phyloP scores from a whole-genome alignment of 768 basidiomycete genomes.

The Tylopilus felleus region DNA sequence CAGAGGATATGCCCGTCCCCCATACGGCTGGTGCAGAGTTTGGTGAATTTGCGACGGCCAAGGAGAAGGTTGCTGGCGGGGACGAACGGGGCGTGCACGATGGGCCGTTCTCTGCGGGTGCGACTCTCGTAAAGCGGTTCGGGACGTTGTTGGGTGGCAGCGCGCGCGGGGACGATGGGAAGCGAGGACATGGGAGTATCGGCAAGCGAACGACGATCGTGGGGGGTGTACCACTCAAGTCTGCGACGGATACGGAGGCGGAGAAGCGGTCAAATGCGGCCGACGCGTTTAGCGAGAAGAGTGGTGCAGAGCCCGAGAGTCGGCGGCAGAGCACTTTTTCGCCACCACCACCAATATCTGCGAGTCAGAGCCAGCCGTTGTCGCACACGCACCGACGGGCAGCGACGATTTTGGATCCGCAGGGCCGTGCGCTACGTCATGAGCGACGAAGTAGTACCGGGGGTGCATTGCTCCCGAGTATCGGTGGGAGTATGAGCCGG shows the following conservation, averaged over 20 bases:
- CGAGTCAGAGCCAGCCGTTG: conserved; percentile 54
- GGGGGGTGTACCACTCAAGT: conserved; percentile 37
- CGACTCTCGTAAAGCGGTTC: conserved; percentile 75
- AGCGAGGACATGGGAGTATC: conserved; percentile 35
- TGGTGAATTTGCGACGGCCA: conserved; percentile 46
- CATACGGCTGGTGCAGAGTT: conserved; percentile 68
- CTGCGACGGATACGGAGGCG: conserved; percentile 35
- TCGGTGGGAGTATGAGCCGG: conserved; percentile 61
- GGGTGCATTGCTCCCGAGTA: conserved; percentile 46
- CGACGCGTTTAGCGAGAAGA: conserved; percentile 21
- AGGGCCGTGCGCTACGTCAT: conserved; percentile 58
- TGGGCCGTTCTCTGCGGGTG: conserved; percentile 50
- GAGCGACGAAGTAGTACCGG: conserved; percentile 78
- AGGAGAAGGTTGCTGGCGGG: conserved; percentile 25
- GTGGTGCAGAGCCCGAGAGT: conserved; percentile 20
- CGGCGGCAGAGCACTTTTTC: conserved; percentile 23
- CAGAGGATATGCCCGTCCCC: conserved; percentile 40
- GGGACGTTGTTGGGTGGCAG: conserved; percentile 57
- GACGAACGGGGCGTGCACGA: conserved; percentile 26
- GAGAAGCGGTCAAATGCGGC: conserved; percentile 28
- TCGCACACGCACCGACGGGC: conserved; percentile 66
- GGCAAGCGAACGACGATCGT: conserved; percentile 52
- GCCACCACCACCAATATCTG: conserved; percentile 33
- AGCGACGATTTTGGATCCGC: conserved; percentile 73
- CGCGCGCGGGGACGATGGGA: conserved; percentile 43